Base-by-base conservation (phyloP, 2,329 filamentous ascomycete species). In the Didymella exigua region DNA sequence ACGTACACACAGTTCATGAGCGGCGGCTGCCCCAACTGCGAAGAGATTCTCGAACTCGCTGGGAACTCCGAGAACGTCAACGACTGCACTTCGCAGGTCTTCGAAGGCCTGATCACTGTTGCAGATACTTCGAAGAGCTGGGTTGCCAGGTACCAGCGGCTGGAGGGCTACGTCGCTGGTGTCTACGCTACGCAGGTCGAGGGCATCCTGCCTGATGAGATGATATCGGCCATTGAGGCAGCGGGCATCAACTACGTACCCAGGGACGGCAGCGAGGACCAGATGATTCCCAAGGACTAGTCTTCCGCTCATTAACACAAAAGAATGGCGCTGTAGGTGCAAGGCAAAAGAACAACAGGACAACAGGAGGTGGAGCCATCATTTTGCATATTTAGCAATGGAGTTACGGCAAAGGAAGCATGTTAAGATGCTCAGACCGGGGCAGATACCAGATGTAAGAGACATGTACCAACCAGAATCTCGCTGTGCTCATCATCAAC, bases 161-260 rank as follows among this genome's bases (percentile, higher is more conserved):
- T 99, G 56, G 91, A 97, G 73, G 86, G 86, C 50, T 98, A 96
- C 75, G 89, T 95, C 47, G 85, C 86, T 14, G 95, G 95, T 49
- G 87, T 96, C 54, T 99, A 99, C 78, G 95, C 95, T 16, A 90
- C 92, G 51, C 97, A 98, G 79, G 95, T 99, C 21, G 91, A 89
- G 27, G 95, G 95, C 16, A 86, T 90, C 58, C 70, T 87, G 44
- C 82, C 84, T 0, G 82, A 84, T 36, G 84, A 87, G 52, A 79
- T 83, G 33, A 75, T 85, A 26, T 76, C 77, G 31, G 79, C 78
- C 30, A 76, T 84, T 27, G 84, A 87, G 72, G 82, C 81, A 63
- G 80, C 83, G 7, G 85, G 85, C 14, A 77, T 87, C 44, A 83
- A 82, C 69, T 87, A 87, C 64, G 80, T 86, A 37, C 84, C 85